Conservation (phyloP, 1,139 yeast genomes). For the Hemisphaericaspora xylofermentans region DNA sequence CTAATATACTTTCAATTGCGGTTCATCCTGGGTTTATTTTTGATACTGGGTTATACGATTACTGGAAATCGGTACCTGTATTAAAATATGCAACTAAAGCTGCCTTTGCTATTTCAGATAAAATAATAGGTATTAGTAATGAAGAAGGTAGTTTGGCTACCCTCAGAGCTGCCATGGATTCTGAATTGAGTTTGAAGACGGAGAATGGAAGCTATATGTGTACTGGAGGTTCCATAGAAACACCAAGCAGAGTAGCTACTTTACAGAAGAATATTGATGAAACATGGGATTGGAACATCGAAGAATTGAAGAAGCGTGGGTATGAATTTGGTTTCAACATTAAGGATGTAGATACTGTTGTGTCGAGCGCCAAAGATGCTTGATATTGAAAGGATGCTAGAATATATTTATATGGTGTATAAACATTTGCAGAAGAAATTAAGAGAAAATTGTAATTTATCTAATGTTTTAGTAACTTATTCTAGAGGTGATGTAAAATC, state of each 20-base stretch:
- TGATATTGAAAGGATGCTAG: too few relatives aligned
- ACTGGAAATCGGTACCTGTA: conserved; percentile 29
- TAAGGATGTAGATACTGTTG: neutral
- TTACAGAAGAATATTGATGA: conserved; percentile 22
- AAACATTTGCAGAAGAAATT: too few relatives aligned
- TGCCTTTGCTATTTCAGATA: conserved; percentile 14
- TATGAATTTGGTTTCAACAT: conserved; percentile 10
- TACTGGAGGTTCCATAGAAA: conserved; percentile 33
- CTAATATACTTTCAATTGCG: conserved; percentile 32
- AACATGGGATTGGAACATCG: conserved; percentile 33
- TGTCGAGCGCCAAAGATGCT: too few relatives aligned
- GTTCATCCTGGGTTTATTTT: conserved; percentile 43
- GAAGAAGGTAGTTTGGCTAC: conserved; percentile 40
- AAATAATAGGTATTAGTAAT: conserved; percentile 25
- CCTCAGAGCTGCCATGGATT: conserved; percentile 36
- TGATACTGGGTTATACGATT: conserved; percentile 34
- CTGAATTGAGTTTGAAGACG: conserved; percentile 20
- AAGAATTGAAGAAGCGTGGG: conserved; percentile 25
- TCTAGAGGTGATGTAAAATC: too few relatives aligned
- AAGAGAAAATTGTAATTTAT: too few relatives aligned
- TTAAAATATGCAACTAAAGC: conserved; percentile 19
- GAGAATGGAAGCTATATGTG: conserved; percentile 35
- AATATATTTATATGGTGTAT: too few relatives aligned
- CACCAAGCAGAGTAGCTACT: conserved; percentile 26
- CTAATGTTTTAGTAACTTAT: too few relatives aligned